Base-by-base conservation (phyloP, 805 yeast genomes). In the Ogataea allantospora region DNA sequence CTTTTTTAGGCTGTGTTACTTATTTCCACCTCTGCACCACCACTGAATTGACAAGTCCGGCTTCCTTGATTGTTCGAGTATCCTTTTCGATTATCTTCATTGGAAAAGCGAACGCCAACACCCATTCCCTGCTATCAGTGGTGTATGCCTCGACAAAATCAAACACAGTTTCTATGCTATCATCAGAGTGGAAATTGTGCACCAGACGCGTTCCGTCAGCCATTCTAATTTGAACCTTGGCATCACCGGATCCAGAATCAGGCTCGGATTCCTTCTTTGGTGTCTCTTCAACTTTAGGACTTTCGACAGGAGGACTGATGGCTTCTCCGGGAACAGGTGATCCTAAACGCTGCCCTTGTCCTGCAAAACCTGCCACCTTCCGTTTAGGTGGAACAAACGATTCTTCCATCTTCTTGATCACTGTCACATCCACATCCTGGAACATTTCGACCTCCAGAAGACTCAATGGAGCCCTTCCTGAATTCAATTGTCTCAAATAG, bases 341-440 rank as follows among this genome's bases (percentile, higher is more conserved):
- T 1, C 99, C 99, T 40, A 91, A 68, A 53, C 98, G 72, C 37
- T 80, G 82, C 13, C 99, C 98, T 2, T 63, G 54, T 3, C 98
- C 98, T 11, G 58, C 65, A 56, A 83, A 87, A 0, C 95, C 95
- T 7, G 70, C 61, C 35, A 59, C 61, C 42, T 66, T 61, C 30
- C 64, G 63, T 38, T 66, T 64, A 64, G 79, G 72, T 4, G 78
- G 73, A 28, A 58, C 67, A 63, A 75, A 93, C 27, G 83, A 85
- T 60, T 91, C 95, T 37, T 88, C 95, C 37, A 84, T 66, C 50
- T 83, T 83, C 55, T 82, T 80, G 41, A 74, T 73, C n/a, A 93
- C 93, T 27, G 80, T 77, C 13, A 91, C 96, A 55, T 89, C 95
- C 17, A 93, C 98, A 44, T 85, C 93, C 66, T 91, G 97, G 31